Conservation (phyloP, 768 basidiomycete species). For the Sarcodon sp. region DNA sequence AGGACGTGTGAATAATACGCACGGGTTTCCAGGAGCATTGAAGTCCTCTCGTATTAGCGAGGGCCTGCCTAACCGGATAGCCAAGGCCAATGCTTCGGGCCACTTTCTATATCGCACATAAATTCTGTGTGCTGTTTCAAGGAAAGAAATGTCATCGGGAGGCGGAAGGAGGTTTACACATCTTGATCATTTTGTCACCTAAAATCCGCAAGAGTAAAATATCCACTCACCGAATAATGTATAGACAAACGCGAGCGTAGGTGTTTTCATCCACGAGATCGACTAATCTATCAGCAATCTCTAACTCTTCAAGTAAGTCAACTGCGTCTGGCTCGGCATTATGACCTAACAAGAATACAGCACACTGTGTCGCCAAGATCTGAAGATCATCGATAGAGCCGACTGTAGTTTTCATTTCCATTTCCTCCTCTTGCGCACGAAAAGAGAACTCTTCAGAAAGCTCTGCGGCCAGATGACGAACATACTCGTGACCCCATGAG, state of each 20-base stretch:
- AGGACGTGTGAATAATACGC: constrained; percentile 16
- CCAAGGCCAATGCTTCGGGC: constrained; percentile 81
- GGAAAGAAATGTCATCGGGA: constrained; percentile 85
- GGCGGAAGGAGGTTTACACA: constrained; percentile 86
- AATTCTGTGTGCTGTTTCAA: constrained; percentile 78
- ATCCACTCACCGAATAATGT: constrained; percentile 76
- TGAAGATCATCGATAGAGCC: constrained; percentile 69
- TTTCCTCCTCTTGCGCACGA: constrained; percentile 45
- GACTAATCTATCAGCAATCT: constrained; percentile 71
- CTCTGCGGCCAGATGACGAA: constrained; percentile 92
- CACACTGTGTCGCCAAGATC: constrained; percentile 69
- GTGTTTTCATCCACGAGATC: constrained; percentile 80
- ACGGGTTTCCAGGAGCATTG: constrained; percentile 81
- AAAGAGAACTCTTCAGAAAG: constrained; percentile 83
- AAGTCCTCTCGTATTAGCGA: constrained; percentile 81
- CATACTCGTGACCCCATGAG: constrained; percentile 99
- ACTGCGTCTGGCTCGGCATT: constrained; percentile 99
- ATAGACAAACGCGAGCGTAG: constrained; percentile 81
- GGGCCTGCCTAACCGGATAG: constrained; percentile 74
- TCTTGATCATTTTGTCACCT: constrained; percentile 21
- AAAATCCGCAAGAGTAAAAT: not conserved
- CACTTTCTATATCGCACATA: constrained; percentile 81
- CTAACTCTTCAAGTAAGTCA: constrained; percentile 87
- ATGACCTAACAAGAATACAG: constrained; percentile 80
- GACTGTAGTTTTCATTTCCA: constrained; percentile 18